A percentile compares a stretch with the other conserved stretches of the same genome.
These are phyloP conservation scores for Lactarius sp. DNA, from an alignment of 768 basidiomycete genomes.

Conservation along the genomic window DNA sequence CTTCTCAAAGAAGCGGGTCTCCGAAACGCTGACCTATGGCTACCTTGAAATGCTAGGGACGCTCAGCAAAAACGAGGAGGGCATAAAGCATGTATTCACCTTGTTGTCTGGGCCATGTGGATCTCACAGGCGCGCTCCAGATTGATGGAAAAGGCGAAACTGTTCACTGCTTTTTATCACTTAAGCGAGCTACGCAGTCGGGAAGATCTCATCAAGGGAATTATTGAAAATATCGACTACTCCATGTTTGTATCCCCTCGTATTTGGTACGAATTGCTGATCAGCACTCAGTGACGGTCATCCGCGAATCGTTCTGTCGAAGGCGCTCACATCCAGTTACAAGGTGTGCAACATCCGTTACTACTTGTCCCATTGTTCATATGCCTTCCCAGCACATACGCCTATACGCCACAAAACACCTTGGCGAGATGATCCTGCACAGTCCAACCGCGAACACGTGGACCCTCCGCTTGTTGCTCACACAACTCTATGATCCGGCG, in stretches of 20 bases:
- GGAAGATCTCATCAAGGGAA: constrained; percentile 87
- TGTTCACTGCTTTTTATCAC: constrained; percentile 96
- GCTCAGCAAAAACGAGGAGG: constrained; percentile 82
- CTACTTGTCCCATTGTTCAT: neutral
- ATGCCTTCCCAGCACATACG: constrained; percentile 63
- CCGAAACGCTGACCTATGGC: constrained; percentile 80
- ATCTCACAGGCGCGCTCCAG: constrained; percentile 36
- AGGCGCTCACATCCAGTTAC: constrained; percentile 91
- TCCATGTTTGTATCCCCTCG: constrained; percentile 53
- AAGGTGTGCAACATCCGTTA: constrained; percentile 46
- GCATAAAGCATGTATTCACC: constrained; percentile 58
- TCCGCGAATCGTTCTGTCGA: constrained; percentile 86
- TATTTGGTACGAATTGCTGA: constrained; percentile 14
- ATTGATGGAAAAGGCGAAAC: constrained; percentile 82
- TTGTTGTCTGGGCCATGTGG: neutral
- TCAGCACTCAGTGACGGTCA: constrained; percentile 73
- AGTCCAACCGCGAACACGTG: constrained; percentile 68
- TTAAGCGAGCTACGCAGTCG: constrained; percentile 85
- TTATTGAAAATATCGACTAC: constrained; percentile 91
- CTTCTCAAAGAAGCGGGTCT: constrained; percentile 78
- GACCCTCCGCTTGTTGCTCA: constrained; percentile 87
- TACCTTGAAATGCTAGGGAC: constrained; percentile 96
- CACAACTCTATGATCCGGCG: constrained; percentile 92
- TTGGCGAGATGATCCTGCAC: constrained; percentile 73
- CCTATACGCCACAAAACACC: constrained; percentile 80